phyloP scores from a whole-genome alignment of 352 stramenopile genomes.

The Detonula confervacea region DNA sequence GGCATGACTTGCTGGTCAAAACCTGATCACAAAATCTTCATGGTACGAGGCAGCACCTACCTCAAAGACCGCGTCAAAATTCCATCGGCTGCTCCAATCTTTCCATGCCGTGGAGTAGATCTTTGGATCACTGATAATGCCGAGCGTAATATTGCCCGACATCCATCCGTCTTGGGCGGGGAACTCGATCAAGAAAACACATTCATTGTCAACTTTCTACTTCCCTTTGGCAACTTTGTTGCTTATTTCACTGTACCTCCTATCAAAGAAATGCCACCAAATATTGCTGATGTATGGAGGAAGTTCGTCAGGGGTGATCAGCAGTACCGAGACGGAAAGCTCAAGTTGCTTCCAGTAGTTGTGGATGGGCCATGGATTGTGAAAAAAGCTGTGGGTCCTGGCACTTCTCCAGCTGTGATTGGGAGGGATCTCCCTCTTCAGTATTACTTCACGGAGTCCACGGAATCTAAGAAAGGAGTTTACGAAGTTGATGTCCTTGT shows the following conservation, averaged over 20 bases:
- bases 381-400: constrained; percentile 79
- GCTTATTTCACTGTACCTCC: constrained; percentile 78
- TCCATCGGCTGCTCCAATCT: constrained; percentile 63
- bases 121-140: constrained; percentile 85
- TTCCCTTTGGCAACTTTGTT: constrained; percentile 85
- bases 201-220: constrained; percentile 85
- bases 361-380: constrained; percentile 86
- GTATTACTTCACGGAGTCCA: constrained; percentile 81
- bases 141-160: constrained; percentile 79
- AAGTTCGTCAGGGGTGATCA: constrained; percentile 82
- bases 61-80: constrained; percentile 78
- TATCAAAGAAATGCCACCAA: constrained; percentile 68
- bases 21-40: constrained; percentile 75
- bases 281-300: constrained; percentile 70
- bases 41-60: constrained; percentile 76
- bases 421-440: constrained; percentile 83
- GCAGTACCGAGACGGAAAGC: constrained; percentile 79
- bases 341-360: constrained; percentile 84
- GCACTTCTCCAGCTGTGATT: constrained; percentile 78
- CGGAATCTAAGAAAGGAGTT: constrained; percentile 57
- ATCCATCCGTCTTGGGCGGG: constrained; percentile 77
- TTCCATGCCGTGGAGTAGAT: constrained; percentile 81
- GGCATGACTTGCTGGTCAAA: constrained; percentile 78
- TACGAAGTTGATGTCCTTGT: constrained; percentile 86
- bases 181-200: constrained; percentile 78